phyloP scores from a whole-genome alignment of 192 early-diverging fungal genomes.

The Coemansia erecta region DNA sequence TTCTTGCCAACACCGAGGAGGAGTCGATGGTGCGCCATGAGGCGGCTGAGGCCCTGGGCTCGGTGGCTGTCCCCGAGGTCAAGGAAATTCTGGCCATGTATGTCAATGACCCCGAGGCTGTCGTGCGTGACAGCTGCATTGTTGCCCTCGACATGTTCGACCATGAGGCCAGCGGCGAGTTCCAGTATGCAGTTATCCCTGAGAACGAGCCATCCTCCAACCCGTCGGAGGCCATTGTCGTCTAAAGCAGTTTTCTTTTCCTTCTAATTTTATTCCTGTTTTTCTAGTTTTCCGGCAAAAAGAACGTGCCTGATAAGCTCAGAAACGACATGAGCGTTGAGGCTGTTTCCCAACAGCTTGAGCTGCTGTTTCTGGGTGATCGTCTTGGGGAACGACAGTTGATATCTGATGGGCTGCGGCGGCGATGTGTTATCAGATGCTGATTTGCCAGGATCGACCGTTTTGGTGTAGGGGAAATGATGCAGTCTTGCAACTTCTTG shows the following conservation, averaged over 20 bases:
- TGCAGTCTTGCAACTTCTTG: constrained; percentile 78
- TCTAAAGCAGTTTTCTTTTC: neutral
- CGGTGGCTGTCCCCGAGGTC: constrained; percentile 87
- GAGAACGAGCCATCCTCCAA: constrained; percentile 13
- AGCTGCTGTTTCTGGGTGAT: constrained; percentile 33
- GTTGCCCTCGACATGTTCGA: constrained; percentile 97
- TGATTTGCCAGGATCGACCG: constrained; percentile 6
- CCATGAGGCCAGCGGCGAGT: constrained; percentile 79
- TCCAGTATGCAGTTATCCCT: constrained; percentile 79
- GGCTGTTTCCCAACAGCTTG: constrained; percentile 46
- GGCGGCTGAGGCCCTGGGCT: constrained; percentile 94
- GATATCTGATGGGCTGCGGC: constrained; percentile 9
- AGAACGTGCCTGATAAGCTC: constrained; percentile 30
- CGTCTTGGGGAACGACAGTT: constrained; percentile 21
- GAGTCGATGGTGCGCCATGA: constrained; percentile 95
- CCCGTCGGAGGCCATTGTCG: constrained; percentile 4
- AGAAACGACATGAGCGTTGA: constrained; percentile 44
- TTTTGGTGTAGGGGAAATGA: constrained; percentile 62
- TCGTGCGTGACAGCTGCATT: constrained; percentile 87
- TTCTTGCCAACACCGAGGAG: constrained; percentile 75
- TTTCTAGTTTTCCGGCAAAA: constrained; percentile 7
- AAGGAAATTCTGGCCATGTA: constrained; percentile 72
- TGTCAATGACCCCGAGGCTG: constrained; percentile 69
- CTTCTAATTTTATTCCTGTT: constrained; percentile 7
- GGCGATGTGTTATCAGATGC: neutral